phyloP scores from a whole-genome alignment of 2,329 filamentous ascomycete species.

The Aspergillus costaricaensis region DNA sequence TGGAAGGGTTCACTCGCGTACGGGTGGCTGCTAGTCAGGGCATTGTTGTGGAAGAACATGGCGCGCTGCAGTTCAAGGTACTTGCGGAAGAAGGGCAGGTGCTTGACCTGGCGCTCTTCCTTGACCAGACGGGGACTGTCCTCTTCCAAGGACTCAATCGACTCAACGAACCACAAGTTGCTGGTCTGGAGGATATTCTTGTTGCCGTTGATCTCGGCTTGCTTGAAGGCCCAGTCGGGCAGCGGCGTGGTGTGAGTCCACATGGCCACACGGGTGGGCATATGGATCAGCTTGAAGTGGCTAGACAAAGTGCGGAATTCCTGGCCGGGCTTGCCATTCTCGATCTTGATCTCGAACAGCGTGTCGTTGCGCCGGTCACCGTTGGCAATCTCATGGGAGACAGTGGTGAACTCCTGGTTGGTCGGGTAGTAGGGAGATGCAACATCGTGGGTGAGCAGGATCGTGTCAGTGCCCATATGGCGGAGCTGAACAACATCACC shows the following conservation, averaged over 20 bases:
- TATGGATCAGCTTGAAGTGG: slow-evolving; percentile 94
- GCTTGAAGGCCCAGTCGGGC: slow-evolving; percentile 96
- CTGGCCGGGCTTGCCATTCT: slow-evolving; percentile 76
- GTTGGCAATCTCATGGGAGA: slow-evolving; percentile 69
- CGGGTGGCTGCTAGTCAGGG: slow-evolving; percentile 92
- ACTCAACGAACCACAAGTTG: slow-evolving; percentile 93
- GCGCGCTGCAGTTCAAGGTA: slow-evolving; percentile 95
- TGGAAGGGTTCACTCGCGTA: slow-evolving; percentile 94
- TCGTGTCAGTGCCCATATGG: slow-evolving; percentile 80
- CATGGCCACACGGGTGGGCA: slow-evolving; percentile 95
- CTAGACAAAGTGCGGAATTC: slow-evolving; percentile 88
- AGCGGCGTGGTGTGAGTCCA: slow-evolving; percentile 95
- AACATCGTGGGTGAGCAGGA: slow-evolving; percentile 92
- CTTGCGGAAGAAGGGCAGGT: slow-evolving; percentile 84
- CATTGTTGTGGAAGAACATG: slow-evolving; percentile 99
- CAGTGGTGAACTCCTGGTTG: slow-evolving; percentile 97
- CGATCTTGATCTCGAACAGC: slow-evolving; percentile 87
- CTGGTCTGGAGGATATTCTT: slow-evolving; percentile 88
- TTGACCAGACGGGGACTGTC: slow-evolving; percentile 75
- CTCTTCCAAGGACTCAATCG: slow-evolving; percentile 74
- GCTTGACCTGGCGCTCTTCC: slow-evolving; percentile 76
- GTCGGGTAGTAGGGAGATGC: slow-evolving; percentile 95
- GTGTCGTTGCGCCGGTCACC: slow-evolving; percentile 81
- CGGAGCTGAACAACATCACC: slow-evolving; percentile 83
- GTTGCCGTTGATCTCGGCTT: slow-evolving; percentile 99